Evolutionary conservation across 2,329 filamentous ascomycete species (phyloP).

Genomic region (Pseudogymnoascus verrucosus): DNA sequence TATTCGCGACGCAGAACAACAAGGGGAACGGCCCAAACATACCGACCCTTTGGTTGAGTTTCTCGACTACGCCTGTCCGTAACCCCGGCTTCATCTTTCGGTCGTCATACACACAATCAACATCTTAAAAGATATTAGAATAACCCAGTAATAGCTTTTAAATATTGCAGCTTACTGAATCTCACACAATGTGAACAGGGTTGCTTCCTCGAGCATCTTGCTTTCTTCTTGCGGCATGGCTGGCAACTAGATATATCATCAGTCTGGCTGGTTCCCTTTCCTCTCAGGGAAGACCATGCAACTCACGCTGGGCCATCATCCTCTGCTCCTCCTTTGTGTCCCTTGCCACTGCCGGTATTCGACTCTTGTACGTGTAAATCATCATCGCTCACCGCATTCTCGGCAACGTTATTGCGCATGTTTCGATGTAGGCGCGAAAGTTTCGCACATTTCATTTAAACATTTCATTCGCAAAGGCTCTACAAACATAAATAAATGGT

Average conservation of each 20-base stretch:
- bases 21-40: constrained; percentile 14
- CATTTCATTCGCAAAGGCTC: neutral
- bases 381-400: neutral
- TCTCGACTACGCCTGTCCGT: constrained; percentile 28
- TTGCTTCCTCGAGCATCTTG: constrained; percentile 35
- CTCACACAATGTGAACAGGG: constrained; percentile 36
- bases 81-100: constrained; percentile 26
- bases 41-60: constrained; percentile 26
- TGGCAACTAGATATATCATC: constrained; percentile 26
- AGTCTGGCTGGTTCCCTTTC: neutral
- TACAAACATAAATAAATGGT: neutral
- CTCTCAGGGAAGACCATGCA: neutral
- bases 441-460: neutral
- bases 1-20: neutral
- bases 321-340: constrained; percentile 2
- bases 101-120: constrained; percentile 29
- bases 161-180: constrained; percentile 21
- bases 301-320: constrained; percentile 14
- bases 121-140: constrained; percentile 11
- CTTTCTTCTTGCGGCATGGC: constrained; percentile 37
- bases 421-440: neutral
- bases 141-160: neutral
- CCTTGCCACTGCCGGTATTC: constrained; percentile 4
- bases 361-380: neutral
- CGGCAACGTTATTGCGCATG: neutral